These are phyloP conservation scores for Penicillium paneum DNA, from an alignment of 2,329 filamentous ascomycete species.

Conservation along the genomic window DNA sequence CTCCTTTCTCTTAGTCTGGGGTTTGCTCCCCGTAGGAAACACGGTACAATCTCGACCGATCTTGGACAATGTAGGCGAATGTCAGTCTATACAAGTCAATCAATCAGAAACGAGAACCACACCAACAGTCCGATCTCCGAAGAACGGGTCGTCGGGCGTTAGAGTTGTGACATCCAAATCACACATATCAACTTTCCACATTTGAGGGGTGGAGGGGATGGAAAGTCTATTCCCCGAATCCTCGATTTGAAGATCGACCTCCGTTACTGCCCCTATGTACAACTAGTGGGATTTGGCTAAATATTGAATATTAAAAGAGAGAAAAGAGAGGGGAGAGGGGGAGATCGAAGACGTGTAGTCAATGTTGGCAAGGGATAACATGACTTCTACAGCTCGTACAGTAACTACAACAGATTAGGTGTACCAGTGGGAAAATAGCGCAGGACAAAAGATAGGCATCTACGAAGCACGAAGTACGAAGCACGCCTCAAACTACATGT, in stretches of 20 bases:
- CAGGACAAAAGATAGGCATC: background rate
- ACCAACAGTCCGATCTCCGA: background rate
- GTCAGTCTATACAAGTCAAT: background rate
- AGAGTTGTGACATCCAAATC: background rate
- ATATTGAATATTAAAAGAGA: background rate
- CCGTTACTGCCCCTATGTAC: background rate
- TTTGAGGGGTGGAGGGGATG: background rate
- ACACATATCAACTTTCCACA: background rate
- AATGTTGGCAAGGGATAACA: background rate
- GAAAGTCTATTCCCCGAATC: background rate
- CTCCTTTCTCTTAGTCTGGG: background rate
- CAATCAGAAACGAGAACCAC: background rate
- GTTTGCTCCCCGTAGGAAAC: background rate
- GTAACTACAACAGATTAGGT: background rate
- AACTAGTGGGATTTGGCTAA: background rate
- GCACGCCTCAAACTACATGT: background rate
- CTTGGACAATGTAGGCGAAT: background rate
- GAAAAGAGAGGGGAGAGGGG: background rate
- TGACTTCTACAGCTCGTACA: background rate
- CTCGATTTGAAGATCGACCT: constrained; percentile 1
- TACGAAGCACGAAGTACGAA: background rate
- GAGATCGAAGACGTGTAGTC: background rate
- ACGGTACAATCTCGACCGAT: background rate
- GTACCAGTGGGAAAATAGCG: background rate
- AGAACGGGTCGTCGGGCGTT: background rate